A percentile compares a stretch with the other conserved stretches of the same genome.
phyloP scores from a whole-genome alignment of 805 yeast species.

The Naumovozyma baii region DNA sequence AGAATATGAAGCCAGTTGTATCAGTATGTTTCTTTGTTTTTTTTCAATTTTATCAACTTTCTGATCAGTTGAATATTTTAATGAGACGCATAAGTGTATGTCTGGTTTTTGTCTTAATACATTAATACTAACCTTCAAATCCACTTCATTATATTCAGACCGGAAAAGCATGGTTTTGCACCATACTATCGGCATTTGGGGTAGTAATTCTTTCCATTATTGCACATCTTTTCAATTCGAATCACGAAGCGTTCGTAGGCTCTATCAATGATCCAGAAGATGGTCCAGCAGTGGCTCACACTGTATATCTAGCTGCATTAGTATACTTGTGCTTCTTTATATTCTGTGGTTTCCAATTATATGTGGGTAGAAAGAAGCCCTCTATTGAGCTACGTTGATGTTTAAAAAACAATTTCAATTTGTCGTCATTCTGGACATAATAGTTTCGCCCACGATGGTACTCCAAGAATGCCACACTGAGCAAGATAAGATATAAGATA shows the following conservation, averaged over 20 bases:
- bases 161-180: constrained; percentile 90
- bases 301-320: constrained; percentile 80
- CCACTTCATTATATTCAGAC: constrained; percentile 34
- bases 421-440: too few species aligned
- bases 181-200: constrained; percentile 86
- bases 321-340: constrained; percentile 72
- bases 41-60: too few species aligned
- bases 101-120: too few species aligned
- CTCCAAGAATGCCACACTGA: not conserved
- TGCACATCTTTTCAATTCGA: constrained; percentile 69
- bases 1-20: constrained; percentile 40
- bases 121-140: too few species aligned
- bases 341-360: constrained; percentile 84
- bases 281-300: constrained; percentile 87
- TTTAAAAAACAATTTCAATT: too few species aligned
- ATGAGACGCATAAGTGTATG: too few species aligned
- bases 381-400: constrained; percentile 44
- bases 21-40: constrained; percentile 32
- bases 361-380: constrained; percentile 50
- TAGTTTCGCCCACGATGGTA: not conserved
- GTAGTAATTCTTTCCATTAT: constrained; percentile 76
- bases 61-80: too few species aligned
- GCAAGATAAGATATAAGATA: too few species aligned
- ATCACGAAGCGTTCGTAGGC: constrained; percentile 89
- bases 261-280: constrained; percentile 84